phyloP scores from a whole-genome alignment of 2,329 filamentous ascomycete genomes.

The Didymella pomorum region DNA sequence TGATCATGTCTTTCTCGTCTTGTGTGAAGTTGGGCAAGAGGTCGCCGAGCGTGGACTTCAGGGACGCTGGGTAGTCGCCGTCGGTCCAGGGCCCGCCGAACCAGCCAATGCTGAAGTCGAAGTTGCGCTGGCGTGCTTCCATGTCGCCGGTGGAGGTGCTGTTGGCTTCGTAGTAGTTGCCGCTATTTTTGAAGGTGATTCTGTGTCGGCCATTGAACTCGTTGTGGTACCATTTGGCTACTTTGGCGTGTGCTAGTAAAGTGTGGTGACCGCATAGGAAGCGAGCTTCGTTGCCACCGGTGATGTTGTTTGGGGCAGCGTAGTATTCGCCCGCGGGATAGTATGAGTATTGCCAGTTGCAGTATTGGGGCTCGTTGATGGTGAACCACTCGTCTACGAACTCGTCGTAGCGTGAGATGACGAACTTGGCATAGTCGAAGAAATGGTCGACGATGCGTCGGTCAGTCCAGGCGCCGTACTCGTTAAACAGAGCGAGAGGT shows the following conservation, averaged over 20 bases:
- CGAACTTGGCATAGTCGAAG: slow-evolving; percentile 55
- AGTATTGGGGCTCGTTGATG: slow-evolving; percentile 56
- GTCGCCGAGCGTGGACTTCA: slow-evolving; percentile 53
- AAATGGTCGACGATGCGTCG: slow-evolving; percentile 53
- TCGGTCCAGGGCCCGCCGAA: slow-evolving; percentile 59
- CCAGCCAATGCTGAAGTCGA: slow-evolving; percentile 55
- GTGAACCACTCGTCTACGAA: slow-evolving; percentile 54
- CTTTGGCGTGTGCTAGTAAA: slow-evolving; percentile 54
- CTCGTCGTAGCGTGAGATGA: slow-evolving; percentile 52
- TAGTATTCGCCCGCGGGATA: slow-evolving; percentile 57
- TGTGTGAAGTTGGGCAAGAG: slow-evolving; percentile 50
- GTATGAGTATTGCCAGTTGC: slow-evolving; percentile 58
- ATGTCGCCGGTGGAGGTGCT: slow-evolving; percentile 48
- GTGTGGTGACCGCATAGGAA: slow-evolving; percentile 57
- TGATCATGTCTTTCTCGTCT: slow-evolving; percentile 53
- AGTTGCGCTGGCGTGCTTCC: slow-evolving; percentile 51
- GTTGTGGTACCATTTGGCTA: slow-evolving; percentile 56
- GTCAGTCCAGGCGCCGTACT: slow-evolving; percentile 54
- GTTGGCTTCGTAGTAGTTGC: slow-evolving; percentile 53
- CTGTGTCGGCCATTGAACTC: slow-evolving; percentile 54
- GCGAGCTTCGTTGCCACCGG: slow-evolving; percentile 51
- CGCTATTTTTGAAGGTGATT: slow-evolving; percentile 56
- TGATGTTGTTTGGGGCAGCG: slow-evolving; percentile 55
- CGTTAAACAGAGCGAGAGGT: slow-evolving; percentile 52
- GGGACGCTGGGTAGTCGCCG: slow-evolving; percentile 52